A percentile compares a stretch with the other conserved stretches of the same genome.
These are phyloP conservation scores for Lycium barbarum DNA, from an alignment of 257 asterid genomes.

Conservation along the genomic window DNA sequence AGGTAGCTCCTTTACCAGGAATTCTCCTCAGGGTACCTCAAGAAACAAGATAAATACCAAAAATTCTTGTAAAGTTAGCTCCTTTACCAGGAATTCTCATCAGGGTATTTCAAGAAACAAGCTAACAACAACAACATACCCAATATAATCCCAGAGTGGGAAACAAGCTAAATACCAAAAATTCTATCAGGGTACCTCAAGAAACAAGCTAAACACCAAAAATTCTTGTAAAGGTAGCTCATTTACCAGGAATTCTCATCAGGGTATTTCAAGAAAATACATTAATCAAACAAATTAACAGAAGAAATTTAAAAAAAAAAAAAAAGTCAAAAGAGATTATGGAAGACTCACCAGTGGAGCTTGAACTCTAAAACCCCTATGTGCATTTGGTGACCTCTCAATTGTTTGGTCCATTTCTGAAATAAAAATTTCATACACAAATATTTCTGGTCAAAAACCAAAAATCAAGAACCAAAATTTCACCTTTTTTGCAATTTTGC, in stretches of 20 bases:
- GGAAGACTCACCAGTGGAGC: conserved; percentile 82
- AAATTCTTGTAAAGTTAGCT: neutral
- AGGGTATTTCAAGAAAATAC: conserved; percentile 25
- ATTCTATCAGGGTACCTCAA: neutral
- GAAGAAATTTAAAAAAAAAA: neutral
- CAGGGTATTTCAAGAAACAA: conserved; percentile 3
- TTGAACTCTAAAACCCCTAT: conserved; percentile 83
- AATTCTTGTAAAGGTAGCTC: conserved; percentile 15
- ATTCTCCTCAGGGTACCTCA: too few relatives aligned
- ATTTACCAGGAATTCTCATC: conserved; percentile 27
- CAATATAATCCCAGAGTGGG: too few relatives aligned
- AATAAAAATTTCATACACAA: conserved; percentile 44
- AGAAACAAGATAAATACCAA: neutral
- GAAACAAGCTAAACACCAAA: conserved; percentile 22
- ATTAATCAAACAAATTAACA: conserved; percentile 25
- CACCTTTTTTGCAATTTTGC: neutral
- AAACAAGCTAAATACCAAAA: neutral
- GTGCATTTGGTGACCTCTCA: conserved; percentile 79
- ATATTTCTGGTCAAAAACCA: conserved; percentile 36
- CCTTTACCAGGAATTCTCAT: neutral
- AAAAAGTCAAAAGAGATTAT: conserved; percentile 30
- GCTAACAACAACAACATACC: too few relatives aligned
- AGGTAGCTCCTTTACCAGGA: too few relatives aligned
- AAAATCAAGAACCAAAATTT: neutral
- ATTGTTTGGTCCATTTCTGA: conserved; percentile 66